Evolutionary conservation across 164 flowering plant genomes (phyloP).

Genomic region (Houttuynia cordata): DNA sequence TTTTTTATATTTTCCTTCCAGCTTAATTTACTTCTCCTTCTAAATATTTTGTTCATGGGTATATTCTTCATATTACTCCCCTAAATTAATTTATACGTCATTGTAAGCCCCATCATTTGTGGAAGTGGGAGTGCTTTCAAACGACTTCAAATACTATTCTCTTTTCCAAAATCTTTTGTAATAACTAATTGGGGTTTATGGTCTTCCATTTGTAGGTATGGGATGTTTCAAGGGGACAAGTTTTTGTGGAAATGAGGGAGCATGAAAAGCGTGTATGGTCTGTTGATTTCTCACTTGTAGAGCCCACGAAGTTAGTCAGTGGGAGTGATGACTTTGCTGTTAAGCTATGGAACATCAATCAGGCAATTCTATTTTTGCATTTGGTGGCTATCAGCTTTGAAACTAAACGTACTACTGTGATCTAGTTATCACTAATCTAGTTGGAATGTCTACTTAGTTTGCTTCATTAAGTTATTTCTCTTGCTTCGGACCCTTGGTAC

Average conservation of each 20-base stretch:
- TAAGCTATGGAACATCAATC: slow-evolving; percentile 99
- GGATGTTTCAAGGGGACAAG: slow-evolving; percentile 83
- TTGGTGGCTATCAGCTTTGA: slow-evolving; percentile 91
- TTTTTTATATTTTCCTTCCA: too few relatives aligned
- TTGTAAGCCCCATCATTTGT: too few relatives aligned
- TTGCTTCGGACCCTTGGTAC: slow-evolving; percentile 41
- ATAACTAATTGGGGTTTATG: neutral
- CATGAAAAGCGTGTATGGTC: slow-evolving; percentile 97
- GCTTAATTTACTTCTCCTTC: too few relatives aligned
- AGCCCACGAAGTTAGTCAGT: slow-evolving; percentile 89
- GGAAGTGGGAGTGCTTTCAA: too few relatives aligned
- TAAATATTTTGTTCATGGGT: too few relatives aligned
- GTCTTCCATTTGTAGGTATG: slow-evolving; percentile 47
- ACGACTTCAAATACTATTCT: too few relatives aligned
- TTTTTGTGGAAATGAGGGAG: slow-evolving; percentile 68
- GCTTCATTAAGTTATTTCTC: slow-evolving; percentile 23
- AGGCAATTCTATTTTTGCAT: slow-evolving; percentile 93
- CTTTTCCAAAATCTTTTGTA: neutral
- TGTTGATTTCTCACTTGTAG: slow-evolving; percentile 75
- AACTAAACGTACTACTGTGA: slow-evolving; percentile 77
- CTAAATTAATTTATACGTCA: too few relatives aligned
- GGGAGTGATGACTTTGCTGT: slow-evolving; percentile 96
- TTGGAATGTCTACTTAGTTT: neutral
- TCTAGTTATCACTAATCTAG: slow-evolving; percentile 18
- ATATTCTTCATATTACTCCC: too few relatives aligned